Evolutionary conservation across 1,284 basidiomycete species (phyloP), one percentile per base, ranked within the genome.

Genomic region (Ceratobasidium theobromae): DNA sequence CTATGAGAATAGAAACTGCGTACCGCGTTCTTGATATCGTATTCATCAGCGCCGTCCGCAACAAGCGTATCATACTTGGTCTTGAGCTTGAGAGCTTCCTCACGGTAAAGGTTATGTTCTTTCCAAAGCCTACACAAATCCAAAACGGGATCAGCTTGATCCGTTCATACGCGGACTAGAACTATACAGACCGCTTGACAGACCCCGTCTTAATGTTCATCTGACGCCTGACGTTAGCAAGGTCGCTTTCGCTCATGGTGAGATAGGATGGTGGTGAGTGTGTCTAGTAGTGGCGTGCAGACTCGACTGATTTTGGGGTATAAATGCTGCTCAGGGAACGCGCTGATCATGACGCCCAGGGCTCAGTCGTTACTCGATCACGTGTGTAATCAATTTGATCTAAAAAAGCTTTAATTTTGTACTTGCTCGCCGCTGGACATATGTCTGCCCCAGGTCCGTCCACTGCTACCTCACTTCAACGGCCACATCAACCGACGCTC

Each of bases 21-120:
- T 75, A 93, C 93, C 70, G 84, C 86, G 76, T 89, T 91, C 75
- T 87, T 87, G 74, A 93, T 81, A 70, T 92, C 87, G 82, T 89
- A 93, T 43, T 86, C 87, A 71, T 93, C 91, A 23, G 82, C 83
- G 27, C 80, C 82, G 52, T 86, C 82, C 8, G 80, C 83, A 68
- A 83, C 77, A 68, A 89, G 77, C 76, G 86, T 86, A 71, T 87
- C 84, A 23, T 88, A 77, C 72, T 84, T 86, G 68, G 76, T 76
- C 71, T 83, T 79, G 69, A 85, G 81, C 35, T 86, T 79, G 69
- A 80, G 82, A 18, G 81, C 83, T 77, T 95, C 92, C 65, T 86
- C 82, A 69, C 77, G 77, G 74, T 95, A 94, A 35, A 85, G 72
- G 27, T 74, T 76, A 70, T 87, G 81, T 75, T 95, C 91, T 75